Evolutionary conservation across 192 early-diverging fungal species (phyloP), one percentile per base, ranked within the genome.

Genomic region (Chytriomyces confervae): DNA sequence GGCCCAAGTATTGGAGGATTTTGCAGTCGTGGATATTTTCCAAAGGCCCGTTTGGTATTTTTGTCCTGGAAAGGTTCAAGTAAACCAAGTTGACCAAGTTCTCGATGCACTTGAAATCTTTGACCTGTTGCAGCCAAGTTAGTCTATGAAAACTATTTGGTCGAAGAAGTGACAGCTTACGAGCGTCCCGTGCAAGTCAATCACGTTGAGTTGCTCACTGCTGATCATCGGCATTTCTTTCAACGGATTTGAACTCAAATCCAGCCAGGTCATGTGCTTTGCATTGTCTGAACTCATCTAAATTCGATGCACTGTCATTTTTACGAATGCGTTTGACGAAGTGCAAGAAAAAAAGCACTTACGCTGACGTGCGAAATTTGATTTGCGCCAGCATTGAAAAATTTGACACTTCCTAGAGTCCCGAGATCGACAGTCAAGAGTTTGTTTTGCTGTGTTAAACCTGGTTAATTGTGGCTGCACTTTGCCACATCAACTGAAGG

Each of bases 1-100:
- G 23, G 46, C 70, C 53, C n/a, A 79, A 71, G 53, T 73, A 79
- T 63, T 79, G 77, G 6, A 79, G 60, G 50, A 79, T 63, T 23
- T 61, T 57, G 49, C 69, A 62, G 1, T 64, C 53, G 18, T 13
- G 5, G n/a, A 79, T 62, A 24, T 49, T 47, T 18, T 69, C 49
- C 10, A 70, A 11, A 53, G 24, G 18, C 20, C 20, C 69, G 45
- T 70, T 79, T 43, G 61, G 45, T 9, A 79, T 44, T 48, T 69
- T 62, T 50, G 77, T 79, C 66, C 70, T 53, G 23, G 77, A 61
- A 18, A 73, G 27, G 48, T 79, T 51, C 13, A 79, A 51, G 36
- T 79, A 79, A 2, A 79, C 44, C n/a, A 79, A 50, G 49, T 72
- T 79, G 13, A 44, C 18, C 23, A 79, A n/a, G 20, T 73, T 71